Evolutionary conservation across 2,329 filamentous ascomycete species (phyloP), one percentile per base, ranked within the genome.

Genomic region (Fusarium miscanthi): DNA sequence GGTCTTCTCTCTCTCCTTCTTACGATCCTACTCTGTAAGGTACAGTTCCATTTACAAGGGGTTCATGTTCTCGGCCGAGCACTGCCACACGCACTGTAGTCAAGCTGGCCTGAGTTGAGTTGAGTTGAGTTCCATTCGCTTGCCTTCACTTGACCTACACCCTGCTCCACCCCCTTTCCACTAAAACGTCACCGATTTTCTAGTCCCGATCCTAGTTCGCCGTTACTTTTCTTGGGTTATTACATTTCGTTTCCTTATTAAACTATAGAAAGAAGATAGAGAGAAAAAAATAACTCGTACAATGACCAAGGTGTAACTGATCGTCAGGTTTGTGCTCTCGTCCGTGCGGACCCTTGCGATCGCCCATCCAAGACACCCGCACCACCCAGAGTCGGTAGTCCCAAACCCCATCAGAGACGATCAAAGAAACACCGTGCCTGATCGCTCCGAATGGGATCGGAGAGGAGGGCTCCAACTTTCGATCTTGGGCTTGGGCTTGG

Each of bases 1-100:
- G 41, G 63, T 66, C 64, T 23, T 46, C 52, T 45, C 33, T 59
- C 31, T 9, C 41, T 40, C 25, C 46, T 45, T 57, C 41, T 62
- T 35, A 27, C 37, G 52, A 45, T 43, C 25, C 48, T 52, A 8
- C 48, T 17, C n/a, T 37, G n/a, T 16, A 25, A 42, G n/a, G 25
- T 43, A 25, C 60, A 12, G 27, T 52, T 62, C 54, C 14, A 31
- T 31, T 21, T 37, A 38, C 42, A 66, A 33, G 66, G 56, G 45
- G 52, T 45, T n/a, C 35, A 56, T 59, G 51, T 70, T 76, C 74
- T 76, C 74, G 74, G 74, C 74, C 74, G 74, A 76, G 69, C 74
- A 76, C 72, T 68, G 69, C 70, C 73, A 64, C 73, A 37, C 57
- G 27, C 59, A 61, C 62, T 52, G 42, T 31, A 52, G 31, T 25